Evolutionary conservation across 331 rosid species (phyloP).

Genomic region (Rosa hybrid): DNA sequence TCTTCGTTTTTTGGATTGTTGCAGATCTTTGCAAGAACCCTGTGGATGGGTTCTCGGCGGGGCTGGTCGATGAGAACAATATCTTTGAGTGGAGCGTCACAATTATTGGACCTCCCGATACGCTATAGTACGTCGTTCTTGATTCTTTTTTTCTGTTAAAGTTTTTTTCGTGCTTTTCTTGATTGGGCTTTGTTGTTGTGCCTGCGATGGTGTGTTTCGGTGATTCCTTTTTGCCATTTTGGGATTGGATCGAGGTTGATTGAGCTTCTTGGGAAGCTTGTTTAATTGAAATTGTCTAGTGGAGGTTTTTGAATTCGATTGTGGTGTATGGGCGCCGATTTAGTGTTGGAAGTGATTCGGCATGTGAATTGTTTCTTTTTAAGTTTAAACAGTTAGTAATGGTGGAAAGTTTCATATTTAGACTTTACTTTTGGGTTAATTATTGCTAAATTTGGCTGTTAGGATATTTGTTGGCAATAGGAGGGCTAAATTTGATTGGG

Average conservation of each 20-base stretch:
- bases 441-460: background rate
- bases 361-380: background rate
- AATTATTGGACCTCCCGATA: conserved; percentile 97
- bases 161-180: conserved; percentile 18
- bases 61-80: conserved; percentile 85
- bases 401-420: background rate
- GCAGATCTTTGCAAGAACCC: conserved; percentile 97
- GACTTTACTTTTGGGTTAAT: background rate
- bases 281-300: background rate
- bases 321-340: conserved; percentile 15
- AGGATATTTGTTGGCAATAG: background rate
- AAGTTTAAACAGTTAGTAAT: background rate
- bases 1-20: background rate
- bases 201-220: conserved; percentile 6
- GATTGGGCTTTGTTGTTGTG: conserved; percentile 19
- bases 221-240: conserved; percentile 4
- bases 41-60: conserved; percentile 96
- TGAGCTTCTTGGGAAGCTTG: conserved; percentile 1
- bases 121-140: conserved; percentile 68
- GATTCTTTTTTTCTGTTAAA: background rate
- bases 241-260: conserved; percentile 20
- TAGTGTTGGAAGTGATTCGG: background rate
- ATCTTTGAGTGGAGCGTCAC: conserved; percentile 99
- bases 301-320: conserved; percentile 7
- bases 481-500: background rate